phyloP scores from a whole-genome alignment of 108 stramenopile genomes.

The Asterionellopsis glacialis region DNA sequence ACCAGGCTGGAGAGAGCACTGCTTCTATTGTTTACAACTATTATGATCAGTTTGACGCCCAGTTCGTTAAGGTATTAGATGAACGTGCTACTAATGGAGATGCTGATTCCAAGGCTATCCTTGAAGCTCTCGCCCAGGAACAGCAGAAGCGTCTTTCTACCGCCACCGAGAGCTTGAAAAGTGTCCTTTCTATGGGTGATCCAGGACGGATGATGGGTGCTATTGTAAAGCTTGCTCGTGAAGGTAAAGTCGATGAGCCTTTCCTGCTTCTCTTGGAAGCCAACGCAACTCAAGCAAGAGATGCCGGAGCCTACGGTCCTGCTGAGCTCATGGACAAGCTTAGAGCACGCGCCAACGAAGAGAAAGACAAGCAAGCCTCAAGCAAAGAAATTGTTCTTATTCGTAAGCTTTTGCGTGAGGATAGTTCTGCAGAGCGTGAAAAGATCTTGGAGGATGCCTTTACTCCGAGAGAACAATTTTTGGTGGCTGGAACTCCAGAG shows the following conservation, averaged over 20 bases:
- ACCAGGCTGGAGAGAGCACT: constrained; percentile 69
- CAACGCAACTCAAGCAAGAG: constrained; percentile 75
- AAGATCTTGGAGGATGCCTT: constrained; percentile 78
- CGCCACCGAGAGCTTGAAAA: constrained; percentile 64
- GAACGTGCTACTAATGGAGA: constrained; percentile 59
- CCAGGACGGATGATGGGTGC: constrained; percentile 88
- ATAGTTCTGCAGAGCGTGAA: constrained; percentile 54
- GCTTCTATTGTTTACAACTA: constrained; percentile 50
- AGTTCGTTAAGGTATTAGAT: constrained; percentile 55
- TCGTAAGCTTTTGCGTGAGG: constrained; percentile 67
- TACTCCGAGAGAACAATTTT: constrained; percentile 69
- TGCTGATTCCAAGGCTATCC: constrained; percentile 45
- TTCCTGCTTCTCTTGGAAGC: constrained; percentile 82
- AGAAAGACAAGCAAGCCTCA: constrained; percentile 77
- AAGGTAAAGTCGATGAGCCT: constrained; percentile 76
- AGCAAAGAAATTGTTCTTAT: constrained; percentile 79
- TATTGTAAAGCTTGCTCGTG: constrained; percentile 67
- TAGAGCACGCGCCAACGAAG: constrained; percentile 56
- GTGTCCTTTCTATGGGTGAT: constrained; percentile 66
- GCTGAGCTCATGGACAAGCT: constrained; percentile 74
- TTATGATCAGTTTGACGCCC: constrained; percentile 74
- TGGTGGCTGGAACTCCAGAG: constrained; percentile 79
- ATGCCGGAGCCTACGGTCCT: constrained; percentile 70
- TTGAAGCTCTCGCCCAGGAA: constrained; percentile 64
- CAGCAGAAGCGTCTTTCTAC: constrained; percentile 61